Evolutionary conservation across 2,329 filamentous ascomycete genomes (phyloP).

Genomic region (Graphium sp.): DNA sequence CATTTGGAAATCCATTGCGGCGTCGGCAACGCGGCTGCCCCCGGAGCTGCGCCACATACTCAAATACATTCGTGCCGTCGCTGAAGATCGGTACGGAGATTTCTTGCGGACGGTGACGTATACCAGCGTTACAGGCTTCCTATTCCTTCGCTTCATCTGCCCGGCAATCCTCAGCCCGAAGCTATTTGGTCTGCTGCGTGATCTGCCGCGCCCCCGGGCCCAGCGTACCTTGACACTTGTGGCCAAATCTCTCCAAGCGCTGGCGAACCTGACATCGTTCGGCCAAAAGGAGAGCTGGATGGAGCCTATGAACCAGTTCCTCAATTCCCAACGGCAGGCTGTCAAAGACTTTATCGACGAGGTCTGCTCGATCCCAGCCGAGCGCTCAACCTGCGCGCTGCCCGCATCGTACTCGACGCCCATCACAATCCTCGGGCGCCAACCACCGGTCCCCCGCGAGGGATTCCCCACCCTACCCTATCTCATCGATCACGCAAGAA

Average conservation of each 20-base stretch:
- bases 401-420: constrained; percentile 86
- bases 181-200: constrained; percentile 68
- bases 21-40: constrained; percentile 60
- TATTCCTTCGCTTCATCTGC: constrained; percentile 90
- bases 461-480: constrained; percentile 89
- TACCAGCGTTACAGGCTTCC: constrained; percentile 85
- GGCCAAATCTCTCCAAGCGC: constrained; percentile 77
- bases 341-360: constrained; percentile 81
- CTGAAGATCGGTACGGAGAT: constrained; percentile 87
- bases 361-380: constrained; percentile 67
- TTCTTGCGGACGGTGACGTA: constrained; percentile 81
- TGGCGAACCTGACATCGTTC: constrained; percentile 82
- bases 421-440: constrained; percentile 69
- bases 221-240: constrained; percentile 84
- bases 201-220: constrained; percentile 68
- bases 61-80: constrained; percentile 80
- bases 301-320: constrained; percentile 92
- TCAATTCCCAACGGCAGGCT: constrained; percentile 55
- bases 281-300: constrained; percentile 97
- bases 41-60: constrained; percentile 71
- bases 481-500: constrained; percentile 75
- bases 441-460: constrained; percentile 68
- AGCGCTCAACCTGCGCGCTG: constrained; percentile 30
- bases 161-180: constrained; percentile 94
- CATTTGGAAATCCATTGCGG: constrained; percentile 70